These are phyloP conservation scores for Fulvia fulva DNA, from an alignment of 2,329 filamentous ascomycete genomes.

Conservation along the genomic window DNA sequence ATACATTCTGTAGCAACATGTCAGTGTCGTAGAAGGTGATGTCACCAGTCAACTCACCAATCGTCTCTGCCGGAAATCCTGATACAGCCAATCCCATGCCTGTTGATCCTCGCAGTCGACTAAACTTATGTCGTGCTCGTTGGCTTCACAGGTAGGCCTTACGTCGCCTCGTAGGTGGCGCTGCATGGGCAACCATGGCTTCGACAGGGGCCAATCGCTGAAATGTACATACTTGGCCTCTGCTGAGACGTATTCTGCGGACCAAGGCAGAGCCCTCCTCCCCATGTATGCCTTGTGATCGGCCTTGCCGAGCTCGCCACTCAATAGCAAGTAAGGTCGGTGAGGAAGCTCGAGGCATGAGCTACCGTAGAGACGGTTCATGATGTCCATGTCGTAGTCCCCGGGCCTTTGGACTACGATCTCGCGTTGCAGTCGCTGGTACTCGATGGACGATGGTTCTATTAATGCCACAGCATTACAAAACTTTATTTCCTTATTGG, in stretches of 20 bases:
- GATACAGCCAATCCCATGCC: slow-evolving; percentile 39
- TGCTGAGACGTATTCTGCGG: slow-evolving; percentile 52
- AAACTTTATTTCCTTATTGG: slow-evolving; percentile 41
- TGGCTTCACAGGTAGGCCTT: slow-evolving; percentile 36
- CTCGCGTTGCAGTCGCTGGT: slow-evolving; percentile 35
- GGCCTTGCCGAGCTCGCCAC: slow-evolving; percentile 58
- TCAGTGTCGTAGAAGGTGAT: no score
- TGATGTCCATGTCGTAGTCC: slow-evolving; percentile 63
- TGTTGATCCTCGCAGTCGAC: slow-evolving; percentile 31
- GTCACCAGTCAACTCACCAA: slow-evolving; percentile 10
- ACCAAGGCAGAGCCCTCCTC: slow-evolving; percentile 50
- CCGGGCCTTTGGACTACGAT: slow-evolving; percentile 28
- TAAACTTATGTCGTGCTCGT: background rate
- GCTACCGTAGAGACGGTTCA: slow-evolving; percentile 60
- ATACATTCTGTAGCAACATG: no score
- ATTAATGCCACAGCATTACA: slow-evolving; percentile 60
- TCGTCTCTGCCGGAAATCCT: slow-evolving; percentile 28
- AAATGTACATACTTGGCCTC: slow-evolving; percentile 67
- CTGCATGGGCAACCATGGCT: slow-evolving; percentile 54
- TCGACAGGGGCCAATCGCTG: slow-evolving; percentile 66
- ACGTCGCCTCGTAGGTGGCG: slow-evolving; percentile 35
- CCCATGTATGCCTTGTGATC: slow-evolving; percentile 53
- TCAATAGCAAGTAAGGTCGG: slow-evolving; percentile 57
- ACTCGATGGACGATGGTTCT: slow-evolving; percentile 53
- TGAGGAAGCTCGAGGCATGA: slow-evolving; percentile 61